Percentiles rank a stretch among this genome's conserved stretches.
phyloP scores from a whole-genome alignment of 2,329 filamentous ascomycete genomes.

The Beauveria sp. region DNA sequence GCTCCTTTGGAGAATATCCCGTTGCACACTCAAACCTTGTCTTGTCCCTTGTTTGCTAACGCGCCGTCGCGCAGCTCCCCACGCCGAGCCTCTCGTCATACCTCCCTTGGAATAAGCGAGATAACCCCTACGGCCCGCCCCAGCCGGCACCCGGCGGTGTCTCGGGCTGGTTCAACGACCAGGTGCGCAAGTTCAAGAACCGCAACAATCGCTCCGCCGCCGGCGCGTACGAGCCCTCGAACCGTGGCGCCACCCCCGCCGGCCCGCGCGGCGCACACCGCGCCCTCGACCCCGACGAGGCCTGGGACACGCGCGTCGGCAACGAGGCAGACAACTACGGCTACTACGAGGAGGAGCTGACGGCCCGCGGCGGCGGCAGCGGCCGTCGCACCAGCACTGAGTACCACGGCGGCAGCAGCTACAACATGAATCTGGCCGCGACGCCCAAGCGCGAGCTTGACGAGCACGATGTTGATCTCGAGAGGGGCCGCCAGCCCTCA shows the following conservation, averaged over 20 bases:
- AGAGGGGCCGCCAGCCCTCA: slow-evolving; percentile 32
- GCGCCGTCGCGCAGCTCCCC: slow-evolving; percentile 45
- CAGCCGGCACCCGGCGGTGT: slow-evolving; percentile 54
- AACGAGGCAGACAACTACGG: slow-evolving; percentile 61
- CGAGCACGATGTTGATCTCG: slow-evolving; percentile 16
- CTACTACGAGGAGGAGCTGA: slow-evolving; percentile 66
- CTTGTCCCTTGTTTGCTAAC: background rate
- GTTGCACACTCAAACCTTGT: background rate
- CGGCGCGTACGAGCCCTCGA: slow-evolving; percentile 60
- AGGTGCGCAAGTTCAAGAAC: slow-evolving; percentile 55
- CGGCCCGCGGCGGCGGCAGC: slow-evolving; percentile 15
- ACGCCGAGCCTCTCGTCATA: slow-evolving; percentile 60
- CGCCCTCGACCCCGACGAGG: slow-evolving; percentile 71
- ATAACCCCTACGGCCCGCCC: slow-evolving; percentile 41
- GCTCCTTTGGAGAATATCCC: background rate
- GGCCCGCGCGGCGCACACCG: slow-evolving; percentile 52
- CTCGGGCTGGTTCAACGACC: slow-evolving; percentile 65
- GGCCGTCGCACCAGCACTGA: slow-evolving; percentile 22
- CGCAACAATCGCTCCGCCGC: slow-evolving; percentile 57
- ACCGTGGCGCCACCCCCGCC: slow-evolving; percentile 26
- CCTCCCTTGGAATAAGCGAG: slow-evolving; percentile 58
- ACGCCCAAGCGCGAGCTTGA: slow-evolving; percentile 26
- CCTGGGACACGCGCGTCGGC: slow-evolving; percentile 76
- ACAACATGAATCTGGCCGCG: slow-evolving; percentile 41
- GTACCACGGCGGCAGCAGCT: slow-evolving; percentile 30